Conservation (phyloP, 768 basidiomycete genomes). For the Russula earlei region DNA sequence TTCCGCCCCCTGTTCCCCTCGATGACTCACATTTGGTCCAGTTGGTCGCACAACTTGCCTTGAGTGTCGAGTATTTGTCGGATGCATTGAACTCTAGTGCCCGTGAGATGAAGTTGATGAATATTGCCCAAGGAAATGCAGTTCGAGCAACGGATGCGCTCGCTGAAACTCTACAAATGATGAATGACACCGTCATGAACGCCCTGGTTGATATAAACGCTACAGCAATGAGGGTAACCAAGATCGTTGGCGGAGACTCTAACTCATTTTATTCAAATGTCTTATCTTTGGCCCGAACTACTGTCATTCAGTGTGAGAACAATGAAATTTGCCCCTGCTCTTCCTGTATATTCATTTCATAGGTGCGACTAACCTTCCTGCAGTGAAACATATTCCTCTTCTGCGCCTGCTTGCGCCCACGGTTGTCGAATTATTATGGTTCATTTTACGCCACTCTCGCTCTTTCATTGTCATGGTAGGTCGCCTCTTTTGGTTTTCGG, state of each 20-base stretch:
- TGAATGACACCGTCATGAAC: conserved; percentile 9
- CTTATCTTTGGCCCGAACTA: background rate
- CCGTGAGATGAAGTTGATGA: conserved; percentile 1
- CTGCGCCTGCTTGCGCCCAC: conserved; percentile 1
- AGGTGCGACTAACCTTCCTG: background rate
- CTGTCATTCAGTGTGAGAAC: conserved; percentile 1
- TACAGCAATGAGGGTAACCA: conserved; percentile 10
- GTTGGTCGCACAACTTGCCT: conserved; percentile 1
- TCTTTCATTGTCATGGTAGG: conserved; percentile 12
- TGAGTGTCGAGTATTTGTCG: background rate
- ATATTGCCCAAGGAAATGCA: conserved; percentile 8
- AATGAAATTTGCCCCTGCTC: background rate
- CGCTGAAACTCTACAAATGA: conserved; percentile 1
- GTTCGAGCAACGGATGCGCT: conserved; percentile 9
- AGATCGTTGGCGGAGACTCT: background rate
- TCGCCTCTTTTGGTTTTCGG: background rate
- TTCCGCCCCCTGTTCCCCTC: background rate
- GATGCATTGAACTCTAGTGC: conserved; percentile 7
- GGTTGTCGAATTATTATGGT: conserved; percentile 1
- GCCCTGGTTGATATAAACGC: conserved; percentile 11
- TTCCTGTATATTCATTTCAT: background rate
- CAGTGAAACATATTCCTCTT: conserved; percentile 4
- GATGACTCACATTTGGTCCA: background rate
- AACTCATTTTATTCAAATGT: background rate
- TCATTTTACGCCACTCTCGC: background rate